A percentile compares a stretch with the other conserved stretches of the same genome.
phyloP scores from a whole-genome alignment of 495 filamentous ascomycete species.

The Aspergillus homomorphus region DNA sequence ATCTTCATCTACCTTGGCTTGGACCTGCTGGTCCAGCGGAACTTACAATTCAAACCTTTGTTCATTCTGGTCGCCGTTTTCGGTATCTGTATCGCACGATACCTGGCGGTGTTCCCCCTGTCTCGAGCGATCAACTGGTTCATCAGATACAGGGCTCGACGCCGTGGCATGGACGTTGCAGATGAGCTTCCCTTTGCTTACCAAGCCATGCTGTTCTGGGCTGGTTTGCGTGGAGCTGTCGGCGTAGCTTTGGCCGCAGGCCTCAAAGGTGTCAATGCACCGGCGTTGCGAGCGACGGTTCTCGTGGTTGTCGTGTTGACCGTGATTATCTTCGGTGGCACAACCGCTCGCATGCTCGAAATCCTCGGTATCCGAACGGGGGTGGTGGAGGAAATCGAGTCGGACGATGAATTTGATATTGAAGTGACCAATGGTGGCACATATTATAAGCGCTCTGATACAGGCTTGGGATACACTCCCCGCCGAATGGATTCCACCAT shows the following conservation, averaged over 20 bases:
- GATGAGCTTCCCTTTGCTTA: slow-evolving; percentile 92
- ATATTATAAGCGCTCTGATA: slow-evolving; percentile 72
- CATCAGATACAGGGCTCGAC: slow-evolving; percentile 81
- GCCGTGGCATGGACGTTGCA: slow-evolving; percentile 71
- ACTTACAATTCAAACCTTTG: slow-evolving; percentile 88
- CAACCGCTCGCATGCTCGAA: slow-evolving; percentile 97
- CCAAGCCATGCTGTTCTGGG: slow-evolving; percentile 98
- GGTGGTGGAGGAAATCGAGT: slow-evolving; percentile 93
- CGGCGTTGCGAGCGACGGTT: slow-evolving; percentile 82
- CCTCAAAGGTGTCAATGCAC: slow-evolving; percentile 70
- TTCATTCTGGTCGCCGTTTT: slow-evolving; percentile 89
- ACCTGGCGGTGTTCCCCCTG: slow-evolving; percentile 90
- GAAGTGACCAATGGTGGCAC: slow-evolving; percentile 73
- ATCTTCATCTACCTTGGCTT: slow-evolving; percentile 98
- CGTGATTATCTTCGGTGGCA: slow-evolving; percentile 97
- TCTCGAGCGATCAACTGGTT: slow-evolving; percentile 90
- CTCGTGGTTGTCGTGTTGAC: slow-evolving; percentile 96
- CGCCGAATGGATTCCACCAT: slow-evolving; percentile 54
- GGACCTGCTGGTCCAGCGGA: slow-evolving; percentile 84
- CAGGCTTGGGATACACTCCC: slow-evolving; percentile 72
- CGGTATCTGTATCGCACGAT: slow-evolving; percentile 87
- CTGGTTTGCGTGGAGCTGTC: slow-evolving; percentile 90
- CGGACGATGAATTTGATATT: slow-evolving; percentile 97
- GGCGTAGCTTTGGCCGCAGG: slow-evolving; percentile 95
- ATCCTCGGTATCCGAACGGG: slow-evolving; percentile 92